phyloP scores from a whole-genome alignment of 2,329 filamentous ascomycete genomes.

The Claviceps sp. region DNA sequence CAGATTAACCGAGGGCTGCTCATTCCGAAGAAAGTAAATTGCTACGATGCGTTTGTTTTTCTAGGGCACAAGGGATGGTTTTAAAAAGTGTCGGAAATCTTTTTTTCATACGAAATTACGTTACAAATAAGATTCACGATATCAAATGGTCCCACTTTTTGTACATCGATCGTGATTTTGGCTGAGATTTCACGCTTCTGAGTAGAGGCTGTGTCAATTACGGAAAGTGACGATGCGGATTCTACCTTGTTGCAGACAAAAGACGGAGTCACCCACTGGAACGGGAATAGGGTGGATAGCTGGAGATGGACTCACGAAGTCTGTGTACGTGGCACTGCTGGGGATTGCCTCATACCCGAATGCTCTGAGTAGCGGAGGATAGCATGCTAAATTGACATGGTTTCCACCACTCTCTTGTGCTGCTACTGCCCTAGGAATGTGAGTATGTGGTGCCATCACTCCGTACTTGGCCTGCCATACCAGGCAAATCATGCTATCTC shows the following conservation, averaged over 20 bases:
- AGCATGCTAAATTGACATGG: constrained; percentile 46
- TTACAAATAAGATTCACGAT: too few relatives aligned
- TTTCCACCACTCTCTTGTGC: constrained; percentile 29
- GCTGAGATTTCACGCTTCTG: too few relatives aligned
- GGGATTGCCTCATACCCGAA: constrained; percentile 48
- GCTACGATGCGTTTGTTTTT: constrained; percentile 31
- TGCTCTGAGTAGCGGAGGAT: constrained; percentile 34
- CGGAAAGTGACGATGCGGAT: neutral
- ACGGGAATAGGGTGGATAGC: constrained; percentile 51
- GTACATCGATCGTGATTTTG: too few relatives aligned
- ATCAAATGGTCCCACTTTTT: too few relatives aligned
- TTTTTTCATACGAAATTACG: too few relatives aligned
- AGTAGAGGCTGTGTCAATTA: too few relatives aligned
- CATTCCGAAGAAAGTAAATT: constrained; percentile 99
- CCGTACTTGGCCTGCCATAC: neutral
- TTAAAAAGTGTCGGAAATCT: too few relatives aligned
- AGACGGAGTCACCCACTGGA: constrained; percentile 50
- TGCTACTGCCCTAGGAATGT: neutral
- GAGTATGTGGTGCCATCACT: neutral
- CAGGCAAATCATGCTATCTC: too few relatives aligned
- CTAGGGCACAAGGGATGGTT: constrained; percentile 6
- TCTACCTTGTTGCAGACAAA: constrained; percentile 49
- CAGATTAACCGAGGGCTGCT: constrained; percentile 98
- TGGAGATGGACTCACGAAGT: constrained; percentile 46
- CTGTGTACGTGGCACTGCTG: constrained; percentile 50